Evolutionary conservation across 148 eudicot species (phyloP).

Genomic region (Beta vulgaris): DNA sequence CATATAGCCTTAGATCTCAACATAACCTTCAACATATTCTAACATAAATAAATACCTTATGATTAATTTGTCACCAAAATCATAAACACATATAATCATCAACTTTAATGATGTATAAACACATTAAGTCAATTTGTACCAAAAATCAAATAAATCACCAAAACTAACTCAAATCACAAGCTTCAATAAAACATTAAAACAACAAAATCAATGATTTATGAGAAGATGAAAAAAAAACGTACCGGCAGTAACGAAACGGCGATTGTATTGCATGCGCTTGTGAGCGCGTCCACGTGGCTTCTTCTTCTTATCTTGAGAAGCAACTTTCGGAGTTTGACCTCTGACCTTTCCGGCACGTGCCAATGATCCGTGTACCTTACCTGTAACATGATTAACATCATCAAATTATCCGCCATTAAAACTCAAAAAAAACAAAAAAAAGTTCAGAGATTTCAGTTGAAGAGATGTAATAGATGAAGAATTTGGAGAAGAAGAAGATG

Average conservation of each 20-base stretch:
- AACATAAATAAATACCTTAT: no score
- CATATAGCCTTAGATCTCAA: no score
- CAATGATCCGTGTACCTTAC: slow-evolving; percentile 92
- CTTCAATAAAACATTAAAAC: not conserved
- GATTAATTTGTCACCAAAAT: no score
- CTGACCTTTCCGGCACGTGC: slow-evolving; percentile 97
- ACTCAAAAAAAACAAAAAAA: not conserved
- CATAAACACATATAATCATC: no score
- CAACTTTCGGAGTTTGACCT: slow-evolving; percentile 89
- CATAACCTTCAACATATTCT: no score
- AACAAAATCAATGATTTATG: no score
- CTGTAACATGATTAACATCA: slow-evolving; percentile 28
- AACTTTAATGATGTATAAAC: no score
- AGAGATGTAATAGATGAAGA: not conserved
- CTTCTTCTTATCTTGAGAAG: slow-evolving; percentile 95
- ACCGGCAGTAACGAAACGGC: slow-evolving; percentile 96
- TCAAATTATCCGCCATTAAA: not conserved
- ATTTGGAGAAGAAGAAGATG: not conserved
- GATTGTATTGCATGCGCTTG: slow-evolving; percentile 86
- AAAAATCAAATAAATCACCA: not conserved
- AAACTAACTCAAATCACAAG: no score
- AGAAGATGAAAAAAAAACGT: not conserved
- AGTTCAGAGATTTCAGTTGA: not conserved
- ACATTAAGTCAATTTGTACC: no score
- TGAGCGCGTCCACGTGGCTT: slow-evolving; percentile 93